These are phyloP conservation scores for Euphorbia lathyris DNA, from an alignment of 345 rosid genomes.

Conservation along the genomic window DNA sequence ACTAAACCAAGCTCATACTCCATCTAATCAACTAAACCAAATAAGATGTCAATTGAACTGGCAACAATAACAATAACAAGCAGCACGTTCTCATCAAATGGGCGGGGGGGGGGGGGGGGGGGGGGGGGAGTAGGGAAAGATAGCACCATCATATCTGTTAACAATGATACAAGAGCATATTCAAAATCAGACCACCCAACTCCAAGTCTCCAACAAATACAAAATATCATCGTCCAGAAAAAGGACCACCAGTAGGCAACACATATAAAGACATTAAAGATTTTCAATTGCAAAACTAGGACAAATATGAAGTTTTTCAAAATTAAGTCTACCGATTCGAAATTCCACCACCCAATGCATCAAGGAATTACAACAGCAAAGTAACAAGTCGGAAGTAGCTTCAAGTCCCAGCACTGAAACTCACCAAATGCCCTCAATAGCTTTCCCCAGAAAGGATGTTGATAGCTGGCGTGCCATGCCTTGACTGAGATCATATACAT, in stretches of 20 bases:
- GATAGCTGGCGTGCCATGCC: conserved; percentile 95
- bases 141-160: background rate
- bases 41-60: background rate
- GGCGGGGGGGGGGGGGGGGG: too few relatives aligned
- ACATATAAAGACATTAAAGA: background rate
- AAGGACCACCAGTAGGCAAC: background rate
- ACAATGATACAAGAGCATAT: background rate
- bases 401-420: conserved; percentile 15
- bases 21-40: background rate
- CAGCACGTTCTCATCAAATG: background rate
- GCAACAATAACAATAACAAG: background rate
- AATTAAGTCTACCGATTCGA: background rate
- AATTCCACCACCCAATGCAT: background rate
- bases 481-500: conserved; percentile 88
- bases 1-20: background rate
- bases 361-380: background rate
- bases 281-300: background rate
- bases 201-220: background rate
- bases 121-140: too few relatives aligned
- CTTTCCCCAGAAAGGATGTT: conserved; percentile 67
- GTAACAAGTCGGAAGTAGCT: background rate
- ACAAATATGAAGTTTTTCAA: background rate
- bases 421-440: conserved; percentile 90
- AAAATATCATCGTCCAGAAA: background rate
- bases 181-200: background rate